Evolutionary conservation across 2,329 filamentous ascomycete species (phyloP).

Genomic region (Diplocarpon rosae): DNA sequence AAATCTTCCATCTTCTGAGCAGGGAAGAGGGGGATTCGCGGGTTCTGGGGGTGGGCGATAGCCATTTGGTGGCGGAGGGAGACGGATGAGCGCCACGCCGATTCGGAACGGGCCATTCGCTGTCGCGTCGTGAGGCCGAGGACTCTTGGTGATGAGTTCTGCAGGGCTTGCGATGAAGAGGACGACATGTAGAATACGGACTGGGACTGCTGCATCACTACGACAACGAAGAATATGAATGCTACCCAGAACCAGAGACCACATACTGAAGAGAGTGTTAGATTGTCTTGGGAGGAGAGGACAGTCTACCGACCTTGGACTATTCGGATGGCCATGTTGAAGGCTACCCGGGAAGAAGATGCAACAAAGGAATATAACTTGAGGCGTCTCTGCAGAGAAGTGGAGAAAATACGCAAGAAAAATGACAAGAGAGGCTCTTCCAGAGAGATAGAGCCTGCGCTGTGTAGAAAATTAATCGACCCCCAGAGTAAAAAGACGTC

Average conservation of each 20-base stretch:
- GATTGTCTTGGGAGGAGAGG: background rate
- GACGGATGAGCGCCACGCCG: constrained; percentile 18
- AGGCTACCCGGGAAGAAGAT: background rate
- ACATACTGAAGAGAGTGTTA: constrained; percentile 12
- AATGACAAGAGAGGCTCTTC: too few species aligned
- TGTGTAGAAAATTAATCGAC: too few species aligned
- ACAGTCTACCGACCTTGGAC: constrained; percentile 14
- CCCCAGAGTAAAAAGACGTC: too few species aligned
- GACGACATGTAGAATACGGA: constrained; percentile 2
- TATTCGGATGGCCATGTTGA: constrained; percentile 20
- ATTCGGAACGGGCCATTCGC: constrained; percentile 20
- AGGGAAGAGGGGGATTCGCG: constrained; percentile 20
- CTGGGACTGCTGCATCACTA: constrained; percentile 16
- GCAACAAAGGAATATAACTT: too few species aligned
- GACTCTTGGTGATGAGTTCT: constrained; percentile 1
- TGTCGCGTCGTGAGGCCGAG: constrained; percentile 12
- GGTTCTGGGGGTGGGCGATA: constrained; percentile 12
- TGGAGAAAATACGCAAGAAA: too few species aligned
- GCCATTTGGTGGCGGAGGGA: constrained; percentile 19
- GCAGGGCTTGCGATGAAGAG: background rate
- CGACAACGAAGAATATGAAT: constrained; percentile 19
- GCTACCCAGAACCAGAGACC: constrained; percentile 23
- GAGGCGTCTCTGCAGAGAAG: too few species aligned
- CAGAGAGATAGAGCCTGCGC: too few species aligned
- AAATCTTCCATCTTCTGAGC: constrained; percentile 16